Base-by-base conservation (phyloP, 352 stramenopile species). In the Globisporangium nodosum region DNA sequence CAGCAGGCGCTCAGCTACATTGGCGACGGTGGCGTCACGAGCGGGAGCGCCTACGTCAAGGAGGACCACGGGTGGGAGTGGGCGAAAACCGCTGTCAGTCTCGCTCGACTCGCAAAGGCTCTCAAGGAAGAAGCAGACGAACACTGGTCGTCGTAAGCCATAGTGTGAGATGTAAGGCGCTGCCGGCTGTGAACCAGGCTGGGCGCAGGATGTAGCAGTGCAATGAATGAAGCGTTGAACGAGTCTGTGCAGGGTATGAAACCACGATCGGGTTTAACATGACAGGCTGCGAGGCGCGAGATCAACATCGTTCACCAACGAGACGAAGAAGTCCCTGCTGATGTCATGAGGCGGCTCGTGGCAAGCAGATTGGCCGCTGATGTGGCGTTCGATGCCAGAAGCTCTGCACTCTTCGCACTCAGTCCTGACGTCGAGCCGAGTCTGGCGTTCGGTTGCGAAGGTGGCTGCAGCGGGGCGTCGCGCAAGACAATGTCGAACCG, bases 1-100 rank as follows among this genome's bases (percentile, higher is more conserved):
- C 74, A 88, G 4, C 94, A 99, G 64, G 97, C 97, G 24, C 52
- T 62, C 18, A 58, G 56, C n/a, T 66, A 65, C 39, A 35, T 71
- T 7, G 64, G 60, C 6, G 35, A 62, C 13, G 55, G 20, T 49
- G 50, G 46, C 3, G 21, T 11, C 12, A 18, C 18, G 49, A 57
- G 56, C 27, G 52, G 42, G 4, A 31, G 56, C 11, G 56, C 60
- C 20, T 54, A 52, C 12, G 63, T 67, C 16, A 63, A 52, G 33
- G 49, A 51, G 5, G 60, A 71, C 24, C 60, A 71, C 16, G 67
- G 64, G 11, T 71, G 49, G 56, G 60, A 63, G 46, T 71, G 59
- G 56, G 67, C 67, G 30, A 64, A 71, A 52, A 21, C 67, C 5
- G 45, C 58, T 20, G 21, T 74, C 12, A 46, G 55, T 21, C 63